Conservation (phyloP, 257 asterid genomes). For the Scutellaria barbata region DNA sequence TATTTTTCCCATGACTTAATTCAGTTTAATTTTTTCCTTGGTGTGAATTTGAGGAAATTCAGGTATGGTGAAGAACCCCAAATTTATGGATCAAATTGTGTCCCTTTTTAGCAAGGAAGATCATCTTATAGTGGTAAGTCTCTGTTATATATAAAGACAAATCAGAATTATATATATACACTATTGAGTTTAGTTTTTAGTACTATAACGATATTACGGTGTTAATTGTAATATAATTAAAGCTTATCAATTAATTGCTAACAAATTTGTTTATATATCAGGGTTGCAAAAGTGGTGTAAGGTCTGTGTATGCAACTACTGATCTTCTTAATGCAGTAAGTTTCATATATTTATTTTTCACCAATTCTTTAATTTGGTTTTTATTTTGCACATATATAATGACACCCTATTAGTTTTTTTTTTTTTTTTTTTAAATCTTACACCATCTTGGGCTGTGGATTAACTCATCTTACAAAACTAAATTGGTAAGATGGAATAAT, state of each 20-base stretch:
- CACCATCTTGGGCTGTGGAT: too few relatives aligned
- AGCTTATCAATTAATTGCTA: too few relatives aligned
- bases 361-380: too few relatives aligned
- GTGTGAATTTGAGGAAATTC: background rate
- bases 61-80: conserved; percentile 73
- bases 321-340: conserved; percentile 72
- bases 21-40: background rate
- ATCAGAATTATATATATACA: too few relatives aligned
- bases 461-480: too few relatives aligned
- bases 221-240: too few relatives aligned
- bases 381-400: background rate
- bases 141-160: background rate
- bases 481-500: background rate
- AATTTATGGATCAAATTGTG: conserved; percentile 57
- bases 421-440: too few relatives aligned
- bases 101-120: conserved; percentile 55
- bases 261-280: conserved; percentile 9
- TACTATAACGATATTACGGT: too few relatives aligned
- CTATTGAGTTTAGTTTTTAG: too few relatives aligned
- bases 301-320: conserved; percentile 62
- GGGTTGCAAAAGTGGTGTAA: conserved; percentile 83
- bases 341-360: background rate
- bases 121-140: conserved; percentile 63
- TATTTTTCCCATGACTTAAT: too few relatives aligned
- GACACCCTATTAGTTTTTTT: background rate